Evolutionary conservation across 2,329 filamentous ascomycete species (phyloP).

Genomic region (Trichoderma lentiforme): DNA sequence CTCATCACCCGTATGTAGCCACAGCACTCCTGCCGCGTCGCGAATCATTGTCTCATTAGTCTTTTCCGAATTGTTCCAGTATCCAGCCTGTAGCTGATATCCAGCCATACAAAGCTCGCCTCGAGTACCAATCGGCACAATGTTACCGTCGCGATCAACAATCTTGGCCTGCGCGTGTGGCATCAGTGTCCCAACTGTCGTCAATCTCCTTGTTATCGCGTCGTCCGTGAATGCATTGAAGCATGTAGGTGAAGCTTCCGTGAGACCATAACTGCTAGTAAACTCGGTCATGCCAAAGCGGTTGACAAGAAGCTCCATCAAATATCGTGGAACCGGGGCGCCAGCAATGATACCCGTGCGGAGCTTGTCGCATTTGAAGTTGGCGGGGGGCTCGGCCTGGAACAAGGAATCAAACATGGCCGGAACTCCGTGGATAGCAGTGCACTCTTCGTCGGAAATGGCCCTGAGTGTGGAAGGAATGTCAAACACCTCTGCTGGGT

Average conservation of each 20-base stretch:
- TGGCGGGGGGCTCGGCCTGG: constrained; percentile 41
- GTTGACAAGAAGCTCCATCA: constrained; percentile 70
- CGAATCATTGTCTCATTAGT: constrained; percentile 59
- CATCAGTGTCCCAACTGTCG: constrained; percentile 72
- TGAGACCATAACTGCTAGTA: constrained; percentile 67
- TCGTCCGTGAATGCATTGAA: constrained; percentile 79
- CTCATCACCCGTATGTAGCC: constrained; percentile 67
- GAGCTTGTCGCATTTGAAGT: constrained; percentile 50
- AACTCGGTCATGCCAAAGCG: constrained; percentile 75
- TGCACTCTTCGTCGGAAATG: constrained; percentile 65
- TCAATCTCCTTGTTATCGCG: constrained; percentile 61
- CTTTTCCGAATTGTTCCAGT: constrained; percentile 70
- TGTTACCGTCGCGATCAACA: constrained; percentile 62
- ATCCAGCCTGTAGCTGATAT: constrained; percentile 68
- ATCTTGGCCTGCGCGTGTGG: constrained; percentile 77
- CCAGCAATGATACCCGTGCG: constrained; percentile 78
- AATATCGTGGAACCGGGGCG: constrained; percentile 68
- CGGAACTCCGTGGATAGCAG: constrained; percentile 75
- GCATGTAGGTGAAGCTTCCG: constrained; percentile 74
- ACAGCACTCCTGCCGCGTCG: constrained; percentile 53
- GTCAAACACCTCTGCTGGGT: constrained; percentile 72
- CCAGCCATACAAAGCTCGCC: constrained; percentile 77
- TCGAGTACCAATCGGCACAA: constrained; percentile 63
- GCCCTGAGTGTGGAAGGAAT: constrained; percentile 62
- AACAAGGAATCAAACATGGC: constrained; percentile 76